These are phyloP conservation scores for Alloascoidea hylecoeti DNA, from an alignment of 805 yeast species.

Conservation along the genomic window DNA sequence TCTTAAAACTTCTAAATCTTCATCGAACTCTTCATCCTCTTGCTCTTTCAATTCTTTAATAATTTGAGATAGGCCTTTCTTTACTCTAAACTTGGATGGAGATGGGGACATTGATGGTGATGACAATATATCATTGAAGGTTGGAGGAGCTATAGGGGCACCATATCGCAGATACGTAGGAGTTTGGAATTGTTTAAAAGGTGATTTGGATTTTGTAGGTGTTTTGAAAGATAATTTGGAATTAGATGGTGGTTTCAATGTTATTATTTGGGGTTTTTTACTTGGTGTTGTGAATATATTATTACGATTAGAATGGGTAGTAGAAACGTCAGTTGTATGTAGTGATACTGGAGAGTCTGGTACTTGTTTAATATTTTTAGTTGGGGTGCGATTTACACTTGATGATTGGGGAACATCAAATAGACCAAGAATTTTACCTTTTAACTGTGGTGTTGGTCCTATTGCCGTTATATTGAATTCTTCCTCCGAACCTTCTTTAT, in stretches of 20 bases:
- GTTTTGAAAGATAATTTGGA: slow-evolving; percentile 1
- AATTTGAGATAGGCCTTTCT: slow-evolving; percentile 27
- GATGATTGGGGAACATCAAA: slow-evolving; percentile 38
- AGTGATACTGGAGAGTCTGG: background rate
- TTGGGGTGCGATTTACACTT: background rate
- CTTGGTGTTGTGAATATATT: slow-evolving; percentile 6
- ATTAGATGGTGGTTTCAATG: slow-evolving; percentile 5
- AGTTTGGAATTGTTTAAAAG: slow-evolving; percentile 5
- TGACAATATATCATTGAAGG: slow-evolving; percentile 24
- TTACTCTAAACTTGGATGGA: slow-evolving; percentile 14
- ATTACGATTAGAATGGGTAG: slow-evolving; percentile 4
- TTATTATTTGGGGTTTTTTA: slow-evolving; percentile 4
- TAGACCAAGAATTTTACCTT: slow-evolving; percentile 62
- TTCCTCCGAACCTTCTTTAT: slow-evolving; percentile 5
- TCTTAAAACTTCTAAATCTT: slow-evolving; percentile 10
- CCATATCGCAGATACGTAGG: slow-evolving; percentile 5
- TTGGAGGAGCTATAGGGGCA: no score
- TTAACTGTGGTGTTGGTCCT: slow-evolving; percentile 82
- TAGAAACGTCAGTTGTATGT: slow-evolving; percentile 7
- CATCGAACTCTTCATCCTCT: slow-evolving; percentile 11
- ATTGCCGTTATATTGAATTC: slow-evolving; percentile 22
- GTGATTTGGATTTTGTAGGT: slow-evolving; percentile 1
- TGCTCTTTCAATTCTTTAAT: slow-evolving; percentile 27
- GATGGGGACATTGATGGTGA: slow-evolving; percentile 13
- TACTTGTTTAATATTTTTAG: background rate